A percentile compares a stretch with the other conserved stretches of the same genome.
phyloP scores from a whole-genome alignment of 345 rosid species.

The Noccaea caerulescens region DNA sequence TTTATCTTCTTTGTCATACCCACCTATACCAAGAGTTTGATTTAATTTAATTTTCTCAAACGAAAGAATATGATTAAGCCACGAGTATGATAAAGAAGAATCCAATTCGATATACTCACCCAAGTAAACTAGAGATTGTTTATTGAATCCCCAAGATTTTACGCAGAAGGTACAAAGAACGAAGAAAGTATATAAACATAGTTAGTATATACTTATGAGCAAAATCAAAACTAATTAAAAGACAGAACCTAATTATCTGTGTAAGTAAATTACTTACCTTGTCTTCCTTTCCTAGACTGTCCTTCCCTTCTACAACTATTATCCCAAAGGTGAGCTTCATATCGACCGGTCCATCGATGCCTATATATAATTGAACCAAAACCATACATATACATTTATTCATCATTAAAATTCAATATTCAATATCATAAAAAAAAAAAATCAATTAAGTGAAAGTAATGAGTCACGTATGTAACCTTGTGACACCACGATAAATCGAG shows the following conservation, averaged over 20 bases:
- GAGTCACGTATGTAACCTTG: constrained; percentile 57
- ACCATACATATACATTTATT: constrained; percentile 27
- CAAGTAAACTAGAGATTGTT: constrained; percentile 66
- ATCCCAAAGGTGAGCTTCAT: constrained; percentile 99
- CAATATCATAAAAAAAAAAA: constrained; percentile 2
- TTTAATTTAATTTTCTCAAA: background rate
- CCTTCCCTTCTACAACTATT: constrained; percentile 99
- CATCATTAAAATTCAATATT: constrained; percentile 1
- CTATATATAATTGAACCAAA: constrained; percentile 42
- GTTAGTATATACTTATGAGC: constrained; percentile 32
- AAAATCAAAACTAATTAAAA: constrained; percentile 2
- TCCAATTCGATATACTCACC: constrained; percentile 54
- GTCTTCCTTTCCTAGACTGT: constrained; percentile 97
- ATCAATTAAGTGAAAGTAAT: background rate
- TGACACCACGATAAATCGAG: constrained; percentile 98
- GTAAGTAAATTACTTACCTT: constrained; percentile 55
- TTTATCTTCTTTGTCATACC: constrained; percentile 99
- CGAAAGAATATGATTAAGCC: background rate
- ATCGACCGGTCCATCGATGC: constrained; percentile 98
- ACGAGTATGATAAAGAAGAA: background rate
- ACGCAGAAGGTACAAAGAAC: constrained; percentile 33
- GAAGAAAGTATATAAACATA: constrained; percentile 18
- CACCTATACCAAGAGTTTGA: constrained; percentile 54
- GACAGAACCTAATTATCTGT: constrained; percentile 5
- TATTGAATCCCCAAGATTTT: constrained; percentile 20